phyloP scores from a whole-genome alignment of 2,329 filamentous ascomycete species.

The Phoma sp. region DNA sequence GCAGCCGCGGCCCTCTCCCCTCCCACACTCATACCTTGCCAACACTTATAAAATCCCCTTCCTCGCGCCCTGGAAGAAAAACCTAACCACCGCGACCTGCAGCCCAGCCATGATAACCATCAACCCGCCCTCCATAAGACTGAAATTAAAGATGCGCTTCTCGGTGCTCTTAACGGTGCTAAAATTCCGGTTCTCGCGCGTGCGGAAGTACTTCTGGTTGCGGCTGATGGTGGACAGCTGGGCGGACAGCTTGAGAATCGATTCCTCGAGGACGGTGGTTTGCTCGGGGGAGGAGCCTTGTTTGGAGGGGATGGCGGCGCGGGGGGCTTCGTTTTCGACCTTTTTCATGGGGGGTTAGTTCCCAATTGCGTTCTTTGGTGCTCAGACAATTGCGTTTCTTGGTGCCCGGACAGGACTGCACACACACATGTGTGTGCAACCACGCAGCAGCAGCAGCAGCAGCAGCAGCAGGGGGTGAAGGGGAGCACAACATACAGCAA shows the following conservation, averaged over 20 bases:
- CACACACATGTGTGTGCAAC: too few species aligned
- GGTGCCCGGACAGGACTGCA: too few species aligned
- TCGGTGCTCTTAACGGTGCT: slow-evolving; percentile 97
- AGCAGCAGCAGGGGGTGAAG: too few species aligned
- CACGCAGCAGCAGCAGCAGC: too few species aligned
- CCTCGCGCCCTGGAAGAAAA: slow-evolving; percentile 94
- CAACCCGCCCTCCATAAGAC: slow-evolving; percentile 86
- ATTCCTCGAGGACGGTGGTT: slow-evolving; percentile 86
- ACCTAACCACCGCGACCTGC: slow-evolving; percentile 95
- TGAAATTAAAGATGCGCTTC: slow-evolving; percentile 95
- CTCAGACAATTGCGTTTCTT: too few species aligned
- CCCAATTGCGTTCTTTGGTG: too few species aligned
- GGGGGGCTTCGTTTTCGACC: slow-evolving; percentile 89
- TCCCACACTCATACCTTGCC: too few species aligned
- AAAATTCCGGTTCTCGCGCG: slow-evolving; percentile 98
- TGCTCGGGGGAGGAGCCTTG: slow-evolving; percentile 89
- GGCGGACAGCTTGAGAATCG: slow-evolving; percentile 90
- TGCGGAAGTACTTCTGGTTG: slow-evolving; percentile 99
- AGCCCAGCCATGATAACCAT: slow-evolving; percentile 94
- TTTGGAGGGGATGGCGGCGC: slow-evolving; percentile 81
- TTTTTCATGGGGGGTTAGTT: slow-evolving; percentile 46
- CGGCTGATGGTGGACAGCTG: slow-evolving; percentile 92
- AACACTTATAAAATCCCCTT: slow-evolving; percentile 58
- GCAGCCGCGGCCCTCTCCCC: too few species aligned
- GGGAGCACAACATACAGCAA: slow-evolving; percentile 68